Base-by-base conservation (phyloP, 164 flowering plant genomes). In the Vitis labrusca region DNA sequence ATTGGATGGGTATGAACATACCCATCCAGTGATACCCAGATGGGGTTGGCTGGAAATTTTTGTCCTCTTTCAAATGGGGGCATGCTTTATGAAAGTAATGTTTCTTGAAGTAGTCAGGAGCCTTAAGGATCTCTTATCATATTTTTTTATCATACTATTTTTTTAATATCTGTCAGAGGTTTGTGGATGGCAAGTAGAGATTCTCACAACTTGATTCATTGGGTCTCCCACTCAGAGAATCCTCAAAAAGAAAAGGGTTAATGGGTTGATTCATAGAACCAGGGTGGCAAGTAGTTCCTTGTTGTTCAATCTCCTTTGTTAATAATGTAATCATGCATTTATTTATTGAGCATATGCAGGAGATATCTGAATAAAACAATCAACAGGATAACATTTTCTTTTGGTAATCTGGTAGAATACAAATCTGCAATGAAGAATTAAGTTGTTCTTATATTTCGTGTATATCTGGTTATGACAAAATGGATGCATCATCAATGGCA, bases 251-350 rank as follows among this genome's bases (percentile, higher is more conserved):
- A n/a, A 2, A 64, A 70, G 44, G 44, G 44, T 37, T 37, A 37
- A 37, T 3, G 61, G 63, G 47, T 70, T 70, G 73, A 55, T 65
- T 50, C 63, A 66, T 50, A 61, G 60, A 61, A 70, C 74, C 74
- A 66, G 71, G 69, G 61, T 64, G 77, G 59, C 73, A 64, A 50
- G 8, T 47, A 52, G 9, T 44, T 64, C 19, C 17, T 16, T 30
- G 14, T 23, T 53, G 56, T n/a, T n/a, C n/a, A 53, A 53, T 14
- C n/a, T 53, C 19, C 27, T 23, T 23, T 23, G 27, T 23, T 23
- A 23, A 48, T 61, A 6, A 37, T 37, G 44, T 6, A 37, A 6
- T 37, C 44, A 37, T 37, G 44, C 44, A 37, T 37, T 37, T 37
- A 37, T 37, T 37, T 37, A 37, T 37, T 37, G 44, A 23, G 27